phyloP scores from a whole-genome alignment of 495 filamentous ascomycete genomes.

The Pyronema omphalodes region DNA sequence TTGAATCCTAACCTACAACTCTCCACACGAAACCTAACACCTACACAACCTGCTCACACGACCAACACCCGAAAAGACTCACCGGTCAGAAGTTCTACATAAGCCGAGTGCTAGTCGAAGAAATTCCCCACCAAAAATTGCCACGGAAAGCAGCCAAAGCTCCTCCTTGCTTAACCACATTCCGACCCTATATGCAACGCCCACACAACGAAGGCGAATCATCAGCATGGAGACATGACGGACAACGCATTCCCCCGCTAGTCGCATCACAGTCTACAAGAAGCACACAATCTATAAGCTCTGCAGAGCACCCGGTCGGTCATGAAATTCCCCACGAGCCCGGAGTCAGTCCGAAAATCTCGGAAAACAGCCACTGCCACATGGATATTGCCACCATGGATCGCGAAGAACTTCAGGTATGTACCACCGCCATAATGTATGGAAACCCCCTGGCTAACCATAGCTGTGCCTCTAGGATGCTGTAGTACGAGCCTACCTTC shows the following conservation, averaged over 20 bases:
- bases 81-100: not conserved
- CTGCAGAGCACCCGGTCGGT: not conserved
- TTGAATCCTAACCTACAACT: not conserved
- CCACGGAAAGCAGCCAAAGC: not conserved
- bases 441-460: not conserved
- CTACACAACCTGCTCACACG: not conserved
- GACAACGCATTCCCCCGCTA: not conserved
- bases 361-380: not conserved
- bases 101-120: not conserved
- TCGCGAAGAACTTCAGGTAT: conserved; percentile 18
- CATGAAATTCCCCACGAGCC: not conserved
- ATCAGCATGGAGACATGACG: not conserved
- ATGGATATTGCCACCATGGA: conserved; percentile 12
- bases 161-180: not conserved
- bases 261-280: not conserved
- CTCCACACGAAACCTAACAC: not conserved
- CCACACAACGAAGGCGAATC: not conserved
- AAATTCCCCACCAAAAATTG: not conserved
- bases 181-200: not conserved
- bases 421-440: not conserved
- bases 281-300: not conserved
- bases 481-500: conserved; percentile 16
- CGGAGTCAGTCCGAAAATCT: not conserved
- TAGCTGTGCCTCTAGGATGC: conserved; percentile 9
- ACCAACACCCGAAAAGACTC: not conserved